A percentile compares a stretch with the other conserved stretches of the same genome.
phyloP scores from a whole-genome alignment of 345 rosid genomes.

The Geranium brycei region DNA sequence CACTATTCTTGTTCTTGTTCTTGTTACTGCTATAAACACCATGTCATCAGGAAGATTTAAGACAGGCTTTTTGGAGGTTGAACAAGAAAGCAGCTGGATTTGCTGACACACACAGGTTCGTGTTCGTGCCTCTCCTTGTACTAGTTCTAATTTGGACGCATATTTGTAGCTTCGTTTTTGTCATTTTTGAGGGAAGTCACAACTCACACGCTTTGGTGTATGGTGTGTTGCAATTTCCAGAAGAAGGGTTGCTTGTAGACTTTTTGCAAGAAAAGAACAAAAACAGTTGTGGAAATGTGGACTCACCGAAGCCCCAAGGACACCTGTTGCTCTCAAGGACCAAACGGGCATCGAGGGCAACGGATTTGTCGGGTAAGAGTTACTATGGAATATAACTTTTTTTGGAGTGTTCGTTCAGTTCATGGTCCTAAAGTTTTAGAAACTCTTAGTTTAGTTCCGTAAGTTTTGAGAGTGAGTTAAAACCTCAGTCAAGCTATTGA shows the following conservation, averaged over 20 bases:
- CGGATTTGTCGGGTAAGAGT: not conserved
- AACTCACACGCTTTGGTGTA: not conserved
- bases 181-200: not conserved
- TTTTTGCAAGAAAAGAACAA: not conserved
- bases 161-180: not conserved
- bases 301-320: not conserved
- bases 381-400: not conserved
- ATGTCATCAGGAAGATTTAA: not conserved
- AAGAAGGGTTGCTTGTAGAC: not conserved
- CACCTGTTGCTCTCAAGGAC: not conserved
- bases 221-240: not conserved
- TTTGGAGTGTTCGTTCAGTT: not conserved
- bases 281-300: not conserved
- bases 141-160: no score
- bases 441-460: no score
- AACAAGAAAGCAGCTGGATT: not conserved
- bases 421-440: no score
- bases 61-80: not conserved
- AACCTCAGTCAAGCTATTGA: no score
- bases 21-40: not conserved
- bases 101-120: not conserved
- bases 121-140: not conserved
- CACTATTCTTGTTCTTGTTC: not conserved
- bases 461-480: no score
- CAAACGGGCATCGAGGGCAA: not conserved